Conservation (phyloP, 805 yeast genomes). For the Candida fluviatilis region DNA sequence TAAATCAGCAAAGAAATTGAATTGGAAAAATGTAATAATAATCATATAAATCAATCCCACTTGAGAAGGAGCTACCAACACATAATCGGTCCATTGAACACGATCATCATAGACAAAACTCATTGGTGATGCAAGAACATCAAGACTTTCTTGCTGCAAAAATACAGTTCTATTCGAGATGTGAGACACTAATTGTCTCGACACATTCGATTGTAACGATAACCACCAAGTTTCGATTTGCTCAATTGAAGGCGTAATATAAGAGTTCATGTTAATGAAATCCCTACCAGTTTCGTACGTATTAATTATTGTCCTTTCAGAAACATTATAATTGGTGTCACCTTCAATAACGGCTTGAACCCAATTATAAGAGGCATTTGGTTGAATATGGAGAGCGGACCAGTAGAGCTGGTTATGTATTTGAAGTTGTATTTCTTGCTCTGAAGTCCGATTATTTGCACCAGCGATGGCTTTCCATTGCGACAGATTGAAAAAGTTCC, state of each 20-base stretch:
- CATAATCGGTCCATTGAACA: slow-evolving; percentile 47
- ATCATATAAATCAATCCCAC: slow-evolving; percentile 72
- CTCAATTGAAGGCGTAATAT: slow-evolving; percentile 38
- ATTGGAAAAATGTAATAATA: slow-evolving; percentile 69
- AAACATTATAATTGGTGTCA: slow-evolving; percentile 23
- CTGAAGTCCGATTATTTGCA: slow-evolving; percentile 21
- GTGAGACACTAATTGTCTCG: slow-evolving; percentile 15
- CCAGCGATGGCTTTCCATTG: slow-evolving; percentile 27
- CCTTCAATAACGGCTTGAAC: slow-evolving; percentile 37
- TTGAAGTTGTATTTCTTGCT: slow-evolving; percentile 36
- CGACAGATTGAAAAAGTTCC: slow-evolving; percentile 30
- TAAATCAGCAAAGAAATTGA: slow-evolving; percentile 53
- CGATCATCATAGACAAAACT: slow-evolving; percentile 38
- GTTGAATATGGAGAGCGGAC: slow-evolving; percentile 53
- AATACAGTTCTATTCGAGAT: slow-evolving; percentile 1
- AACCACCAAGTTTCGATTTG: slow-evolving; percentile 31
- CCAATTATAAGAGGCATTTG: slow-evolving; percentile 42
- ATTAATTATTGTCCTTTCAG: slow-evolving; percentile 29
- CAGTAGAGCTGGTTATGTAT: slow-evolving; percentile 58
- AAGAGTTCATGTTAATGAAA: slow-evolving; percentile 41
- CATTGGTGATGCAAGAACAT: slow-evolving; percentile 29
- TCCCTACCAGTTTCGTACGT: slow-evolving; percentile 66
- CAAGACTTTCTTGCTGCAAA: slow-evolving; percentile 9
- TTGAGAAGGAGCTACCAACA: slow-evolving; percentile 62
- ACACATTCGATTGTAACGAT: slow-evolving; percentile 18